Conservation (phyloP, 2,329 filamentous ascomycete species). For the Hypoxylon sp. region DNA sequence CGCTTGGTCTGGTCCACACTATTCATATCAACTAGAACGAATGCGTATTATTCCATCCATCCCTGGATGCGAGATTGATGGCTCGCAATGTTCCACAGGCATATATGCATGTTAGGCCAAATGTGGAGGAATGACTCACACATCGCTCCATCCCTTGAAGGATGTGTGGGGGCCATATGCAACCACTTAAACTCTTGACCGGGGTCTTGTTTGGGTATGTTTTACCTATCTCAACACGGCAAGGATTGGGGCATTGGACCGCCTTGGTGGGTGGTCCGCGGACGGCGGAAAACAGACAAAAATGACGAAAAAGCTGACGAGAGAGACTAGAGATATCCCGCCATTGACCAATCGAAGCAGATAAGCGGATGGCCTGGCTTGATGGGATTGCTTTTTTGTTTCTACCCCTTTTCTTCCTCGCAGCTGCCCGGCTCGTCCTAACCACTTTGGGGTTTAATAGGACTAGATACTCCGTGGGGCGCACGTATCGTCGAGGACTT, state of each 20-base stretch:
- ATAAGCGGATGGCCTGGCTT: neutral
- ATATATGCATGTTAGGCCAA: slow-evolving; percentile 17
- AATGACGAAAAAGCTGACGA: slow-evolving; percentile 3
- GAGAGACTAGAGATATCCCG: slow-evolving; percentile 6
- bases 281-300: slow-evolving; percentile 3
- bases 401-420: neutral
- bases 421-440: neutral
- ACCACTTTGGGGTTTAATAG: neutral
- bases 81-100: slow-evolving; percentile 16
- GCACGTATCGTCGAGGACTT: slow-evolving; percentile 3
- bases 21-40: neutral
- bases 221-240: slow-evolving; percentile 4
- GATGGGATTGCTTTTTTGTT: slow-evolving; percentile 15
- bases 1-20: slow-evolving; percentile 9
- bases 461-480: slow-evolving; percentile 6
- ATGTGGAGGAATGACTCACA: slow-evolving; percentile 40
- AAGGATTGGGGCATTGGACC: slow-evolving; percentile 11
- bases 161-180: slow-evolving; percentile 36
- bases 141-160: slow-evolving; percentile 23
- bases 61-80: slow-evolving; percentile 38
- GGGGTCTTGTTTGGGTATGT: slow-evolving; percentile 23
- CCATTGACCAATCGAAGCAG: slow-evolving; percentile 43
- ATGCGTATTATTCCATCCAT: slow-evolving; percentile 11
- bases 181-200: slow-evolving; percentile 40
- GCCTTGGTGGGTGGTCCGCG: slow-evolving; percentile 22